These are phyloP conservation scores for Luzula sylvatica DNA, from an alignment of 176 grass and related monocot genomes.

Conservation along the genomic window DNA sequence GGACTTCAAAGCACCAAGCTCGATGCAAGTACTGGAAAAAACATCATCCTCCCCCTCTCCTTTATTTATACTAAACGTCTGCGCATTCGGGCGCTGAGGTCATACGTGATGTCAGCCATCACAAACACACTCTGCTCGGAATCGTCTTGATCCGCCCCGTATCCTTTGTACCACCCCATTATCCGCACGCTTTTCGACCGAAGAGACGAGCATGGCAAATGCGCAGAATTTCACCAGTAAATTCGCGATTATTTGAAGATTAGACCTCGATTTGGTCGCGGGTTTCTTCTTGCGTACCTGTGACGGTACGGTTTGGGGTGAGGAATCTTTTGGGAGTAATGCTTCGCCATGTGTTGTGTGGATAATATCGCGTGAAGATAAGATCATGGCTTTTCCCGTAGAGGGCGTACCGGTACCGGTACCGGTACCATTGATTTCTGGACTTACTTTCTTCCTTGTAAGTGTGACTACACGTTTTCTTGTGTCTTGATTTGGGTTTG, in stretches of 20 bases:
- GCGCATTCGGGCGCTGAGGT: constrained; percentile 63
- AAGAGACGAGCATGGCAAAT: constrained; percentile 11
- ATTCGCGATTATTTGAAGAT: constrained; percentile 1
- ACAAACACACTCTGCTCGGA: not conserved
- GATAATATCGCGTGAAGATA: constrained; percentile 34
- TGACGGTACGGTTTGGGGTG: not conserved
- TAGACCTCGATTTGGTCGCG: not conserved
- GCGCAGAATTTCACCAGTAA: constrained; percentile 3
- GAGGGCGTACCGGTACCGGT: constrained; percentile 22
- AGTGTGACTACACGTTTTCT: constrained; percentile 37
- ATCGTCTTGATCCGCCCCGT: constrained; percentile 2
- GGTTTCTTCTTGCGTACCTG: constrained; percentile 14
- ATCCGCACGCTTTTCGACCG: not conserved
- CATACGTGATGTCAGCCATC: constrained; percentile 55
- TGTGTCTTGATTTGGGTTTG: constrained; percentile 48
- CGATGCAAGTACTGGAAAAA: no score
- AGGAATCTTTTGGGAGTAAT: constrained; percentile 9
- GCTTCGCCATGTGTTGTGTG: constrained; percentile 46
- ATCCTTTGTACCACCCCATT: constrained; percentile 6
- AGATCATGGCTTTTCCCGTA: constrained; percentile 26
- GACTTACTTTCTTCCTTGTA: constrained; percentile 30
- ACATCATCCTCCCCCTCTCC: not conserved
- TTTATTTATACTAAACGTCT: constrained; percentile 55
- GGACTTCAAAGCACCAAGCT: no score
- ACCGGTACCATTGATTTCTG: constrained; percentile 36